Evolutionary conservation across 495 filamentous ascomycete genomes (phyloP).

Genomic region (Aspergillus saccharolyticus): DNA sequence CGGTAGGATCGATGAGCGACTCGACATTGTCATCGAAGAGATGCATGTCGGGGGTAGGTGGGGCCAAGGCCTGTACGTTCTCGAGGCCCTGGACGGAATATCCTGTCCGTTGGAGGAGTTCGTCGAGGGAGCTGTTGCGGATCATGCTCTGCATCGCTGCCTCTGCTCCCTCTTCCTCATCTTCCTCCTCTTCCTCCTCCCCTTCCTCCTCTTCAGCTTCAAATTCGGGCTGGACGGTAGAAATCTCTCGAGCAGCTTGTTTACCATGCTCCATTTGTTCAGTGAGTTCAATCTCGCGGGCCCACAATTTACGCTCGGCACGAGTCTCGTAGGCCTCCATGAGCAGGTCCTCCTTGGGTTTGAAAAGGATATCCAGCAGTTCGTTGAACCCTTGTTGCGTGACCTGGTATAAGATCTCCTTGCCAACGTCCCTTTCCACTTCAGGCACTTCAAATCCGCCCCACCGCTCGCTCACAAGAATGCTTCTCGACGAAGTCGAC

Average conservation of each 20-base stretch:
- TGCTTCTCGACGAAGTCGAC: conserved; percentile 73
- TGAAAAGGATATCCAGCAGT: conserved; percentile 80
- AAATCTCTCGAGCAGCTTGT: conserved; percentile 6
- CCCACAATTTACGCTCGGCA: conserved; percentile 53
- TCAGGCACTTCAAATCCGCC: conserved; percentile 78
- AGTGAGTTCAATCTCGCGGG: conserved; percentile 45
- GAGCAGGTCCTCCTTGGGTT: conserved; percentile 69
- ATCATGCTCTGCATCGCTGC: conserved; percentile 9
- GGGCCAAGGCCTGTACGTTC: conserved; percentile 18
- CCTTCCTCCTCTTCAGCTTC: not conserved
- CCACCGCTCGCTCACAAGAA: conserved; percentile 71
- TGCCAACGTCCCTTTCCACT: conserved; percentile 74
- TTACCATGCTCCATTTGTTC: conserved; percentile 27
- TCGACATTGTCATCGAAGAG: not conserved
- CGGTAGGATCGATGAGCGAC: not conserved
- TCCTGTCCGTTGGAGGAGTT: conserved; percentile 47
- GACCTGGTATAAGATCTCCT: conserved; percentile 85
- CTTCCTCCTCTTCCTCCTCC: not conserved
- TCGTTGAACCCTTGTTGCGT: conserved; percentile 90
- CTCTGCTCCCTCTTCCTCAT: conserved; percentile 14
- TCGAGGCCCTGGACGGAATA: conserved; percentile 37
- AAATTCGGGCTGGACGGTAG: not conserved
- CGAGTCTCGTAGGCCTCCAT: conserved; percentile 63
- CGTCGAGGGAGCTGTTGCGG: conserved; percentile 33
- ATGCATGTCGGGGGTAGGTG: conserved; percentile 18